These are phyloP conservation scores for Betula pendula DNA, from an alignment of 306 rosid genomes.

Conservation along the genomic window DNA sequence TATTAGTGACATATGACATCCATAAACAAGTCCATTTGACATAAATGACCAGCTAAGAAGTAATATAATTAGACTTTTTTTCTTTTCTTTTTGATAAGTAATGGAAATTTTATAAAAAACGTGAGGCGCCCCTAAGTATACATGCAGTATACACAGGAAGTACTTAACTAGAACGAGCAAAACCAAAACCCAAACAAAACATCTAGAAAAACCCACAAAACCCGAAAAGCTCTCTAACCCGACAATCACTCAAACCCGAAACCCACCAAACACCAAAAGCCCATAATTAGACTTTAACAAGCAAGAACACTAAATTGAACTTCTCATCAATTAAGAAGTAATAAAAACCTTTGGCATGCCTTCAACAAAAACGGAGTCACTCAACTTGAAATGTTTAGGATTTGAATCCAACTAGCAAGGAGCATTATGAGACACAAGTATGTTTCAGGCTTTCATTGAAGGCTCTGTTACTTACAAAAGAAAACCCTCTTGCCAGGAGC, in stretches of 20 bases:
- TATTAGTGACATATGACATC: not conserved
- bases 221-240: no score
- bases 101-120: no score
- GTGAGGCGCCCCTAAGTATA: no score
- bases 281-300: not conserved
- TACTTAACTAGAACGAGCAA: no score
- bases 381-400: not conserved
- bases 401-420: not conserved
- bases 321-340: no score
- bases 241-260: no score
- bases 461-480: not conserved
- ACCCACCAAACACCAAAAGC: no score
- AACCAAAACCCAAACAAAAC: no score
- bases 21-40: not conserved
- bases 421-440: not conserved
- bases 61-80: not conserved
- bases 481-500: not conserved
- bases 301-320: not conserved
- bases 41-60: not conserved
- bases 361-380: not conserved
- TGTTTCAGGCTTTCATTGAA: not conserved
- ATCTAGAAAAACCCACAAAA: no score
- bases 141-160: no score
- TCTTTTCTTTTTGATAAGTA: no score
- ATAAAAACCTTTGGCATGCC: not conserved